A percentile compares a stretch with the other conserved stretches of the same genome.
Evolutionary conservation across 2,329 filamentous ascomycete genomes (phyloP).

Genomic region (Orbilia brochopaga): DNA sequence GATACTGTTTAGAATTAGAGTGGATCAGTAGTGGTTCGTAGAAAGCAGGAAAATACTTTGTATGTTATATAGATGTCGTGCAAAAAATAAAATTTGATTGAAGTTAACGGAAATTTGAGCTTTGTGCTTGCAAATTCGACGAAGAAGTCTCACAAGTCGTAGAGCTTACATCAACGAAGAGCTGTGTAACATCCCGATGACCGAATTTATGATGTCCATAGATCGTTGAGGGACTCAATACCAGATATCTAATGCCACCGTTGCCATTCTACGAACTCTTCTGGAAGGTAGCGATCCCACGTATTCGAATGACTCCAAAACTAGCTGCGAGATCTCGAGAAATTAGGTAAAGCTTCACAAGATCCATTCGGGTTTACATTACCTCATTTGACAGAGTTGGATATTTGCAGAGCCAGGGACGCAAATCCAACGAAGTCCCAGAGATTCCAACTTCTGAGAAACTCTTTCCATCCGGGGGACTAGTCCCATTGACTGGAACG

Average conservation of each 20-base stretch:
- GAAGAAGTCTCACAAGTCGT: neutral
- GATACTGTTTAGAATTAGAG: neutral
- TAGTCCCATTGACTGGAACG: neutral
- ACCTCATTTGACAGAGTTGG: neutral
- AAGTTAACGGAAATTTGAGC: too few relatives aligned
- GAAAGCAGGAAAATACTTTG: too few relatives aligned
- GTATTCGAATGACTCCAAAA: conserved; percentile 21
- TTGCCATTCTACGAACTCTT: conserved; percentile 10
- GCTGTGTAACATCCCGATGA: conserved; percentile 14
- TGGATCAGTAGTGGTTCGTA: neutral
- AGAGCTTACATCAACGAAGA: conserved; percentile 12
- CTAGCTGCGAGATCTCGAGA: conserved; percentile 9
- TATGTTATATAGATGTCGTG: too few relatives aligned
- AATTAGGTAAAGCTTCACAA: neutral
- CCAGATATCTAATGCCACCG: conserved; percentile 31
- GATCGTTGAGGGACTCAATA: conserved; percentile 11
- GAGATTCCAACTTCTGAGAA: neutral
- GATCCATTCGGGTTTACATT: neutral
- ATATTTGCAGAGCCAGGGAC: conserved; percentile 1
- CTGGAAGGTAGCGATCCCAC: conserved; percentile 12
- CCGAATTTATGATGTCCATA: conserved; percentile 18
- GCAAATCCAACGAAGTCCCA: neutral
- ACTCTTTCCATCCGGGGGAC: neutral
- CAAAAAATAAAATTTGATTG: too few relatives aligned
- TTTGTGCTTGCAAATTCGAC: neutral